Evolutionary conservation across 2,329 filamentous ascomycete species (phyloP).

Genomic region (Ophiostoma australiae): DNA sequence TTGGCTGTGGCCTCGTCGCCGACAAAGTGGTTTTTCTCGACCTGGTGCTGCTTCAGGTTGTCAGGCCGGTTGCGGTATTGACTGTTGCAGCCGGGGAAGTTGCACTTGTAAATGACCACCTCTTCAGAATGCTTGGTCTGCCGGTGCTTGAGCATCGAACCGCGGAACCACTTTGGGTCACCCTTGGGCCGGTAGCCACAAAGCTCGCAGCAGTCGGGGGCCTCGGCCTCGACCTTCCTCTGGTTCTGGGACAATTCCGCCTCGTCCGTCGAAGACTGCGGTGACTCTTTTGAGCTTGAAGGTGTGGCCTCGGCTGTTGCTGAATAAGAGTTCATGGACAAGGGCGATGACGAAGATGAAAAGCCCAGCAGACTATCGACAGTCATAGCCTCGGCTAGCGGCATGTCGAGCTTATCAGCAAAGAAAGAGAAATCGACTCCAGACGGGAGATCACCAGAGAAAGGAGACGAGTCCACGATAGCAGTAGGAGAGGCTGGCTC

Average conservation of each 20-base stretch:
- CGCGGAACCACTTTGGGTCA: conserved; percentile 54
- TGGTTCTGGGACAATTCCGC: not conserved
- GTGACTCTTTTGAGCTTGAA: not conserved
- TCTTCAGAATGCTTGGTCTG: conserved; percentile 50
- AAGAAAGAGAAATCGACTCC: conserved; percentile 1
- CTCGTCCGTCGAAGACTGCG: not conserved
- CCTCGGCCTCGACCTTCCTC: conserved; percentile 34
- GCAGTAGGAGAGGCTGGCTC: not conserved
- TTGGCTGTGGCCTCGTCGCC: conserved; percentile 36
- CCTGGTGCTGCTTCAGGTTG: conserved; percentile 53
- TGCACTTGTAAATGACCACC: conserved; percentile 48
- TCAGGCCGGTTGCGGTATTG: conserved; percentile 53
- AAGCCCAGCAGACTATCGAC: not conserved
- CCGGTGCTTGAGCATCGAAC: conserved; percentile 56
- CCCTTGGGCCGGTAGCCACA: conserved; percentile 54
- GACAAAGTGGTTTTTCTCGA: conserved; percentile 53
- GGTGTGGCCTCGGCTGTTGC: conserved; percentile 1
- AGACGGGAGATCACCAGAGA: conserved; percentile 10
- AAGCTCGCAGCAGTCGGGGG: conserved; percentile 45
- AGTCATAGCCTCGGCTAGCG: conserved; percentile 3
- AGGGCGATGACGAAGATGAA: not conserved
- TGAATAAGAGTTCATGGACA: not conserved
- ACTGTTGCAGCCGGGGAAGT: conserved; percentile 50
- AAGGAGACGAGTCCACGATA: not conserved
- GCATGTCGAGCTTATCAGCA: conserved; percentile 2